Conservation (phyloP, 805 yeast genomes). For the Starmerella stigmatis region DNA sequence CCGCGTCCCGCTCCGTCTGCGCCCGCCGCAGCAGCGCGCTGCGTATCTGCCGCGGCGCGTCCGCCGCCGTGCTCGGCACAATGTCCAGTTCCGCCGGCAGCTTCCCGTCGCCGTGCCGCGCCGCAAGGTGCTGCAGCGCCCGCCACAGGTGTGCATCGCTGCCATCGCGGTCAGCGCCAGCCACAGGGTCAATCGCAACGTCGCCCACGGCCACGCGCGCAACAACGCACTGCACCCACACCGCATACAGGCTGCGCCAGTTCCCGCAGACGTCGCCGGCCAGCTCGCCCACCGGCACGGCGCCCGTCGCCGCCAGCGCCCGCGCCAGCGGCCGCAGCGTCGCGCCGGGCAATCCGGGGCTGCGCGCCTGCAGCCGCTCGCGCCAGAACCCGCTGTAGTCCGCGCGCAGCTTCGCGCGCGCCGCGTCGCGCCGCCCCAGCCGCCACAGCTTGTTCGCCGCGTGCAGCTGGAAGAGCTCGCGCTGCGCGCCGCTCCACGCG, state of each 20-base stretch:
- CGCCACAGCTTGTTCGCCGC: constrained; percentile 27
- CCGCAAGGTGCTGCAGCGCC: constrained; percentile 6
- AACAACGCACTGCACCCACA: constrained; percentile 7
- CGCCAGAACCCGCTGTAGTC: constrained; percentile 22
- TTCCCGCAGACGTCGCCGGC: background rate
- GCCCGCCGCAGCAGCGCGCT: constrained; percentile 12
- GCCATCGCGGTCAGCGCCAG: background rate
- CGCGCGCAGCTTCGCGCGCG: constrained; percentile 19
- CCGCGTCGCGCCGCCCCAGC: constrained; percentile 17
- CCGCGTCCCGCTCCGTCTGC: constrained; percentile 1
- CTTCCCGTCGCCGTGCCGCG: background rate
- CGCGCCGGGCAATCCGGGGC: background rate
- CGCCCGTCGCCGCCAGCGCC: constrained; percentile 17
- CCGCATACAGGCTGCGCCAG: constrained; percentile 14
- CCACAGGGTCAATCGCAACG: background rate
- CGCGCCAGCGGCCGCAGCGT: constrained; percentile 13
- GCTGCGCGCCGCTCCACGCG: constrained; percentile 24
- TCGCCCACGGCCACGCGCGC: background rate
- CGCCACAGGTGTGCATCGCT: constrained; percentile 1
- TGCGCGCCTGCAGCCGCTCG: constrained; percentile 2
- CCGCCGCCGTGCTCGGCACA: constrained; percentile 4
- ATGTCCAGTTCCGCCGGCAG: constrained; percentile 5
- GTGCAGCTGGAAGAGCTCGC: constrained; percentile 24
- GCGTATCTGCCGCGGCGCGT: constrained; percentile 14
- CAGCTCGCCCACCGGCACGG: constrained; percentile 6